Evolutionary conservation across 169 alveolate genomes (phyloP), one percentile per base, ranked within the genome.

Genomic region (Babesia sp.): DNA sequence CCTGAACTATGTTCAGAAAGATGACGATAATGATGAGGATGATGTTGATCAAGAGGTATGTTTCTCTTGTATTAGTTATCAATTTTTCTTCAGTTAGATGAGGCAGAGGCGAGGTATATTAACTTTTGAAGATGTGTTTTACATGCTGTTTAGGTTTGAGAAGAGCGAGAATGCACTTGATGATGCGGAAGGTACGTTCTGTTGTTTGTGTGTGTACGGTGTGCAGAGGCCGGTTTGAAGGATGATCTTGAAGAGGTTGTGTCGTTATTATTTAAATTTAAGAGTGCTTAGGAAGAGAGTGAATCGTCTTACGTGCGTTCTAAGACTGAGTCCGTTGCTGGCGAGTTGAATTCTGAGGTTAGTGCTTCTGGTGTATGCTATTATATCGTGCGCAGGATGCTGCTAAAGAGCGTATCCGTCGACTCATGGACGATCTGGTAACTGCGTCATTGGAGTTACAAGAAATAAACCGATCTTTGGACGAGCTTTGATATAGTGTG

Each of bases 141-240:
- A 60, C n/a, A 51, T 16, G 0, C 24, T 53, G n/a, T 20, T 4
- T 61, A 76, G 85, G 66, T 42, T 44, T 14, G 85, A 63, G 34
- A 60, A 44, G 45, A 50, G 69, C 37, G 85, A 76, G 44, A 33
- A 50, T 37, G 61, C 33, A 77, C 67, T 79, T 18, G 83, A 79
- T n/a, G 82, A 79, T 54, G 87, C 83, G 16, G 87, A 79, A 61
- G 87, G 87, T 79, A 59, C 41, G 55, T 55, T 55, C 4, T 31
- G 29, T 18, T 22, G 46, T 20, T 24, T 39, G 59, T 22, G 44
- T 44, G 48, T 34, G 45, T 20, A 61, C 26, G 42, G 53, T 70
- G 64, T 48, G 61, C 72, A 79, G 87, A 70, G 58, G 60, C 42
- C 46, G 79, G 83, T 8, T 39, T 79, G 51, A 70, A 79, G 60